Evolutionary conservation across 768 basidiomycete genomes (phyloP), one percentile per base, ranked within the genome.

Genomic region (Suillus clintonianus): DNA sequence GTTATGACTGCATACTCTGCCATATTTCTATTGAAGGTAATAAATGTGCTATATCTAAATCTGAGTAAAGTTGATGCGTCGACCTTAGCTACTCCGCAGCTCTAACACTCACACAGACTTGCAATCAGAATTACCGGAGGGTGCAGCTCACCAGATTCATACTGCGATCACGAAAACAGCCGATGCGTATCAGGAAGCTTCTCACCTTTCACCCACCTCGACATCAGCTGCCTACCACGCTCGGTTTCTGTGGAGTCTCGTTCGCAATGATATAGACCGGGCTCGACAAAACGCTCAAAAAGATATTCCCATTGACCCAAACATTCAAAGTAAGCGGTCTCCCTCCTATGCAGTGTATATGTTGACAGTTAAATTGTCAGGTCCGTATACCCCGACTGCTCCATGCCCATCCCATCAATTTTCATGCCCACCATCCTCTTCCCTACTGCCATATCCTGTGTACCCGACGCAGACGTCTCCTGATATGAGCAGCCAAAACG

Each of bases 1-100:
- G 85, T 90, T 53, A 94, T 94, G 92, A 90, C 90, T 22, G 93
- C 91, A 30, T 94, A 94, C 70, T 86, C 90, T 54, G 92, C 92
- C 22, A 86, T 94, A 42, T 89, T 92, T 71, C 77, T 95, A 66
- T 79, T 94, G 67, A 89, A 83, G 82, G 93, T 90, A 71, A 59
- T 61, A 27, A 13, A 76, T 68, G n/a, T 39, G 24, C 37, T 57
- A 10, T 43, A 43, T n/a, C 55, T 9, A 59, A 60, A 60, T 32
- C 24, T 60, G 39, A 13, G 60, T 32, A 37, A 27, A n/a, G 36
- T 60, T 69, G 56, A 69, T 34, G 8, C 50, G 42, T 22, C 60
- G 19, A 22, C 43, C 58, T 19, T 68, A 92, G 92, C 84, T 94
- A 58, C 80, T 93, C 43, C 88, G 91, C 42, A 87, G 83, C 64